Evolutionary conservation across 139 green algal genomes (phyloP), one percentile per base, ranked within the genome.

Genomic region (Picochlorum sp.): DNA sequence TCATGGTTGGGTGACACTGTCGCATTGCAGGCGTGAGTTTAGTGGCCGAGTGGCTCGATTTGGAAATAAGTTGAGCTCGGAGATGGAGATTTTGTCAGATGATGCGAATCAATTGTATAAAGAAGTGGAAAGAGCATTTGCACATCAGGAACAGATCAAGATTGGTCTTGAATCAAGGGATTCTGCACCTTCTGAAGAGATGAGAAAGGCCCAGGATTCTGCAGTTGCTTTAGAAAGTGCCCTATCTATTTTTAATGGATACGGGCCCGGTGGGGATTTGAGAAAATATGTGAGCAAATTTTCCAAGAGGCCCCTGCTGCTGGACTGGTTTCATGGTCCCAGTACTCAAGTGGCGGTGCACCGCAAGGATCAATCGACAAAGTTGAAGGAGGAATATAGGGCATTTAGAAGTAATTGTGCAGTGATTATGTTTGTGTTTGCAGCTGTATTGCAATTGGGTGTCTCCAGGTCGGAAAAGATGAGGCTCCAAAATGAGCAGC

Each of bases 361-460:
- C 21, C 65, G 63, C 24, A 57, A 68, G 63, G 71, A 78, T 60
- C 56, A 78, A 55, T 70, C 50, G 41, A 62, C 66, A 23, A 50
- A 62, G 45, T 73, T 97, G 24, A 93, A 94, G 69, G 83, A 95
- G 66, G 88, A 97, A 69, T 97, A 97, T 72, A 85, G 95, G 60
- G 20, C 63, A 3, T 97, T 96, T 72, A 64, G 91, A 0, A 85
- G 88, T 75, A 63, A 65, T 30, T 69, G 58, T 3, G 86, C 80
- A 10, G 71, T 75, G 28, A 57, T 59, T 44, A 73, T 90, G 61
- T 69, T 81, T 8, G 55, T 54, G 4, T 70, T 77, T 52, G 59
- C 75, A 16, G 34, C 13, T 26, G 13, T 50, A 11, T 38, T 83
- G 37, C 51, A 81, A 45, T 57, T 80, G 49, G 81, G 81, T 14